Base-by-base conservation (phyloP, 169 alveolate genomes). In the Sarcocystis neurona region DNA sequence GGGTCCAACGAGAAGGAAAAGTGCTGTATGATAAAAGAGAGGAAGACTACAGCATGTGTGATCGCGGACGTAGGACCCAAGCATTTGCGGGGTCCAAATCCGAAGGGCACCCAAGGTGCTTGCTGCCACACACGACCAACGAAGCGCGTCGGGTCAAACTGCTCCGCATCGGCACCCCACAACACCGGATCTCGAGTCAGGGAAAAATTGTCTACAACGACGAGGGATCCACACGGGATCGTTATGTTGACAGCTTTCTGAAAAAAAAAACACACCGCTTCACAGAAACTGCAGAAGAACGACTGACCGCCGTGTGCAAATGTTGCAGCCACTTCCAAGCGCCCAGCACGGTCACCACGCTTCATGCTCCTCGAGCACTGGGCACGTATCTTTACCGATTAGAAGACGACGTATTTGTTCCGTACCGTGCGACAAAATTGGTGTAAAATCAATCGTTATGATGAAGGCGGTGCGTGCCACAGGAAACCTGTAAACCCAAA, bases 31-130 rank as follows among this genome's bases (percentile, higher is more conserved):
- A 63, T n/a, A n/a, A n/a, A 5, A 2, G 75, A 15, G 43, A 63
- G 75, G n/a, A 63, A 63, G 32, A 63, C 8, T 6, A 63, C 75
- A 30, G 75, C 75, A 63, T 63, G 75, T 20, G 75, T n/a, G 10
- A 63, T 41, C 44, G 75, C 34, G 20, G 32, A 18, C 1, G 44
- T 37, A 6, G 27, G 44, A 6, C 75, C 75, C 37, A 63, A 2
- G 43, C 75, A 63, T 41, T 63, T 63, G 75, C 75, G 75, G 20
- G 75, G 0, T 5, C 75, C 75, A 18, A 63, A 63, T 18, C 75
- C 75, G 41, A 63, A 63, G n/a, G 75, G 75, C 34, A 63, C 46
- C 75, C 75, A 63, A 0, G 75, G 75, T 12, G 75, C 75, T 41
- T 63, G 75, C 12, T 63, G 75, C 75, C 75, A 63, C 8, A 63